Base-by-base conservation (phyloP, 106 monocot genomes). In the Allium cepa region DNA sequence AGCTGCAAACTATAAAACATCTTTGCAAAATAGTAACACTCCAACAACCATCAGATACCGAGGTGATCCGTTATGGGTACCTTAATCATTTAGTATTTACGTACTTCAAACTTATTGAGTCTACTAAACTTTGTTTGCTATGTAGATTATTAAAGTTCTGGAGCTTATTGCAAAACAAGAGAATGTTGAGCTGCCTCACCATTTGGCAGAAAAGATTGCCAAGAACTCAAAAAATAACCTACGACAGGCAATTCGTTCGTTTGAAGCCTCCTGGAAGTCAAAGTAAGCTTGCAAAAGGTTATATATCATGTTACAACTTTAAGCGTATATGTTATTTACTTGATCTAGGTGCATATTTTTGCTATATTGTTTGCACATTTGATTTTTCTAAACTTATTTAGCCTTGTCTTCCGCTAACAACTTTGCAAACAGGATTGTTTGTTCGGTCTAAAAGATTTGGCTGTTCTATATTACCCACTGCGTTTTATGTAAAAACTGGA, bases 201-300 rank as follows among this genome's bases (percentile, higher is more conserved):
- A 63, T 63, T n/a, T 79, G 22, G 78, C 82, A n/a, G 57, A 62
- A 47, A 75, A 26, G 72, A 78, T 83, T 67, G 78, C 82, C 9
- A 53, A 75, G 48, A 75, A 72, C 11, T 71, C 82, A 58, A 74
- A 68, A 57, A 18, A 79, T 61, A 83, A 83, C 57, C 75, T 83
- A 57, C 74, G 75, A 17, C 82, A 83, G 28, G 78, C 82, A 75
- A 79, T 83, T 50, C 82, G 82, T 75, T 83, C 82, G 17, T 83
- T 83, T 70, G 82, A 83, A 78, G 82, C 82, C 50, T 75, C 78
- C 12, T 83, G 82, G 78, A 73, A 78, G 26, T 67, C 69, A 55
- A 78, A 70, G 82, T 83, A 71, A 66, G 78, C 14, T 63, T 11
- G 53, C 50, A 59, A 18, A 4, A 53, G 26, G 22, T 52, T 27